Evolutionary conservation across 495 filamentous ascomycete species (phyloP), one percentile per base, ranked within the genome.

Genomic region (Podospora conica): DNA sequence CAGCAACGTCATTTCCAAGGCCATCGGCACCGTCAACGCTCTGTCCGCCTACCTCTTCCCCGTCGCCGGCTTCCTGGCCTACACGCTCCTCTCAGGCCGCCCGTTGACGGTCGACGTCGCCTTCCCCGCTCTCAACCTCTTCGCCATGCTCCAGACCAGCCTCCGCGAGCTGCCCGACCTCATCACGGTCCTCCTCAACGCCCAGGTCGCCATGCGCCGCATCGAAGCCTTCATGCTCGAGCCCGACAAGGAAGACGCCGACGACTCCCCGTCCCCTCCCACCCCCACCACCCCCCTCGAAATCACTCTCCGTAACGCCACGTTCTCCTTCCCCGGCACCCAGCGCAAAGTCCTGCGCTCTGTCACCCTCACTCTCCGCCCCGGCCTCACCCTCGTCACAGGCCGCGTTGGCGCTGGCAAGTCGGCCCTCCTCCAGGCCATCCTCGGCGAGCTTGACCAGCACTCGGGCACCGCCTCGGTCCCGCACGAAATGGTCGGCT

Each of bases 211-310:
- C 5, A 83, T 94, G 68, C 85, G 79, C n/a, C 85, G 91, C 67
- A 88, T 96, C 57, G 90, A 95, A 69, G 83, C 84, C 21, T 96
- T 93, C 76, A 93, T 96, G 91, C 73, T 78, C 3, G 91, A 96
- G 75, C 90, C 90, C 2, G 85, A 96, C 73, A 93, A 91, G 73
- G 84, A 85, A 53, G 75, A 77, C 24, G 60, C 67, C 6, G 71
- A 79, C 4, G 77, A 79, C 54, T 67, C 65, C 8, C 28, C 58
- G 57, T 56, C 68, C 69, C 64, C 67, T 58, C 53, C 11, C 12
- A 18, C 21, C 2, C 60, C 70, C 21, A 66, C 15, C 2, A 71
- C 63, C 4, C 53, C 56, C 24, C 65, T 80, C 18, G 71, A 80
- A 21, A 73, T 92, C 23, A 72, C 79, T 48, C 73, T 95, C 55